Base-by-base conservation (phyloP, 1,284 basidiomycete species). In the Termitomyces sp. region DNA sequence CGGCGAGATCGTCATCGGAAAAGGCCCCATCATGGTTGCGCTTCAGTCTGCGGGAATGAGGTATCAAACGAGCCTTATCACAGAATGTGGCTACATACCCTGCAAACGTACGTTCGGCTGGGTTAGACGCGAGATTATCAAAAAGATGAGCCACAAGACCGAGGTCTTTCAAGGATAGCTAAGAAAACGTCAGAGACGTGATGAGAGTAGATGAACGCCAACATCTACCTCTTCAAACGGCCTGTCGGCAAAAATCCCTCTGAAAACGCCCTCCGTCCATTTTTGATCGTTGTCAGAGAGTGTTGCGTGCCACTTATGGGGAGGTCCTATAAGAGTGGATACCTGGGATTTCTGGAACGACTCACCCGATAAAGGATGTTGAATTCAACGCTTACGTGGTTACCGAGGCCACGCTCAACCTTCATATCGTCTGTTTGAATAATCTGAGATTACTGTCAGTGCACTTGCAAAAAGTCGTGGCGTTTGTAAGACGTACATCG, bases 331-430 rank as follows among this genome's bases (percentile, higher is more conserved):
- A 33, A 26, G 62, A 60, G 1, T 13, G 31, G 10, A 33, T 12
- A 1, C 6, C 30, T 24, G 33, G 58, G 38, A 19, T 28, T 28
- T 17, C 31, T 9, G 15, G 43, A 15, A 12, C 10, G n/a, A 57
- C 68, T 24, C 56, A 74, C 73, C 34, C 77, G 67, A 61, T 82
- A 82, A 3, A 82, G 68, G 19, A 80, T 58, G 62, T 79, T 80
- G 66, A 82, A 83, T 57, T 83, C 81, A 40, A 79, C 75, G 45
- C 75, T 76, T 54, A 68, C 68, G 52, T 76, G 73, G 58, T 81
- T 80, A 6, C 80, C 80, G 30, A 68, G 65, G 0, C 78, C 79
- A n/a, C 78, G 69, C 0, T 60, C 56, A 3, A 74, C 67, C 39
- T 62, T 61, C 8, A 63, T 19, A 9, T 69, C 63, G 30, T 67